These are phyloP conservation scores for Botryotinia convoluta DNA, from an alignment of 2,329 filamentous ascomycete genomes.

Conservation along the genomic window DNA sequence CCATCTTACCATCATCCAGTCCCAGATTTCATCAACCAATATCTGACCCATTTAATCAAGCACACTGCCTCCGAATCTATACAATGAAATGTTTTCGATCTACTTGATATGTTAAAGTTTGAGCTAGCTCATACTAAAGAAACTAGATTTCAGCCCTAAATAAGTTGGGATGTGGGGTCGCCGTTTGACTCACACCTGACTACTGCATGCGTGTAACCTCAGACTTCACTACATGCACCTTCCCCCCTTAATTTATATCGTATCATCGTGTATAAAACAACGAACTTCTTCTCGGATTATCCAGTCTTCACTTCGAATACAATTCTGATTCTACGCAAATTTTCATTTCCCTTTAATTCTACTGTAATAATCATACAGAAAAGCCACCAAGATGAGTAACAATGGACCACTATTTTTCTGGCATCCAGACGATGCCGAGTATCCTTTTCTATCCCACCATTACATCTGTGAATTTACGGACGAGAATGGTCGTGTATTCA, in stretches of 20 bases:
- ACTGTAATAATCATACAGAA: not conserved
- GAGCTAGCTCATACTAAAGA: not conserved
- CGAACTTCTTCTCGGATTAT: not conserved
- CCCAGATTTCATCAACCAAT: not conserved
- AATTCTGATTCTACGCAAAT: not conserved
- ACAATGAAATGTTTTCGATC: not conserved
- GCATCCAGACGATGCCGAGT: not conserved
- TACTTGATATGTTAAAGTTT: not conserved
- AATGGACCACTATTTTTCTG: conserved; percentile 14
- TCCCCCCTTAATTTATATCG: rapidly evolving
- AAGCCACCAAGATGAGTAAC: not conserved
- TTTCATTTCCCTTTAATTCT: not conserved
- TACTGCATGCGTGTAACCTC: not conserved
- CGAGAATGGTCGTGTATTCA: not conserved
- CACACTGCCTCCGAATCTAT: too few relatives aligned
- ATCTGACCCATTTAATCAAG: not conserved
- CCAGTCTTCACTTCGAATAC: too few relatives aligned
- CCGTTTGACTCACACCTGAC: not conserved
- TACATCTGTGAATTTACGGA: not conserved
- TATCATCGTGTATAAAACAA: not conserved
- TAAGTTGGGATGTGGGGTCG: not conserved
- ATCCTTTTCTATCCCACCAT: conserved; percentile 8
- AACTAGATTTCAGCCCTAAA: not conserved
- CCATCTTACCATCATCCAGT: not conserved
- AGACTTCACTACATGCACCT: not conserved